Evolutionary conservation across 192 early-diverging fungal species (phyloP).

Genomic region (Chytriomyces confervae): DNA sequence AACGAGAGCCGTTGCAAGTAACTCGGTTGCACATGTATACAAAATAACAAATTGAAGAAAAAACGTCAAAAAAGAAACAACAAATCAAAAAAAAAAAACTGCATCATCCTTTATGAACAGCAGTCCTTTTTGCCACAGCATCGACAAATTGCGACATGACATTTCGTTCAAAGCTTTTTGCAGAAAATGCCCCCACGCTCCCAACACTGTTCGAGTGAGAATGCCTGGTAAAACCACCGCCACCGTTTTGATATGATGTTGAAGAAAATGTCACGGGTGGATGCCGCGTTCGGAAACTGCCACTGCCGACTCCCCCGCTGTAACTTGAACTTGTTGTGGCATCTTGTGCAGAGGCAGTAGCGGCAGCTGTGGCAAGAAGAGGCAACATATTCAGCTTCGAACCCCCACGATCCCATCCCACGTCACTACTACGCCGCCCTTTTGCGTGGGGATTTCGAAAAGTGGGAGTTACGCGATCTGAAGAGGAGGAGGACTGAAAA

Average conservation of each 20-base stretch:
- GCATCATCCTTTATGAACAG: background rate
- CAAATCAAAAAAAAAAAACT: background rate
- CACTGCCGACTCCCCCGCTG: background rate
- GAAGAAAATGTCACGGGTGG: constrained; percentile 10
- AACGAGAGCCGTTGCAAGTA: no score
- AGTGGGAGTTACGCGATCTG: background rate
- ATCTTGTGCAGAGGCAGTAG: background rate
- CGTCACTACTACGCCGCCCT: background rate
- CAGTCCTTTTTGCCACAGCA: constrained; percentile 24
- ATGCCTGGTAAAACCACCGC: background rate
- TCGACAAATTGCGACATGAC: constrained; percentile 34
- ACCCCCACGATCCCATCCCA: background rate
- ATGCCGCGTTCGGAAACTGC: background rate
- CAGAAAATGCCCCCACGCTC: background rate
- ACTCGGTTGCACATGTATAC: no score
- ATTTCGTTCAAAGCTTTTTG: constrained; percentile 19
- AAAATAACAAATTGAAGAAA: background rate
- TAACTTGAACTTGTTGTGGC: no score
- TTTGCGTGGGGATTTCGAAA: background rate
- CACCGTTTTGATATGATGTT: constrained; percentile 6
- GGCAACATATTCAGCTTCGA: background rate
- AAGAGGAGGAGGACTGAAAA: background rate
- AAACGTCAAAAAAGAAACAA: constrained; percentile 6
- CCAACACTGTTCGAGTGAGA: background rate
- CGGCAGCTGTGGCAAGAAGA: background rate